phyloP scores from a whole-genome alignment of 1,139 yeast species.

The Geotrichum candidum region DNA sequence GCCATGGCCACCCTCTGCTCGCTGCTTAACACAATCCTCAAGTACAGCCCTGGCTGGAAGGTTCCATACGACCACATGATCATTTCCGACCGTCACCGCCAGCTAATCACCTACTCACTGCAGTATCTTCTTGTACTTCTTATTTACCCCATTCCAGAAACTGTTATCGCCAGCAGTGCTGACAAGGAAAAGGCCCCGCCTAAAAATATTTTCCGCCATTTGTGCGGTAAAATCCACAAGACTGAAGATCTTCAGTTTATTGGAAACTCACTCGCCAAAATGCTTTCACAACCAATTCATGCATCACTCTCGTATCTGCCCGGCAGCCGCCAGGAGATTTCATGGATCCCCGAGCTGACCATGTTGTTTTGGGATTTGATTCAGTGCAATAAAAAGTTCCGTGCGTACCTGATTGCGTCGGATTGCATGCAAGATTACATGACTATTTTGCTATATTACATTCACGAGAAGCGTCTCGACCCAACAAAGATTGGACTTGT shows the following conservation, averaged over 20 bases:
- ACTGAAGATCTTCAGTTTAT: slow-evolving; percentile 44
- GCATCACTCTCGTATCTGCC: slow-evolving; percentile 33
- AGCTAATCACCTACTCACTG: slow-evolving; percentile 51
- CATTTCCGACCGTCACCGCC: slow-evolving; percentile 45
- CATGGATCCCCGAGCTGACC: slow-evolving; percentile 43
- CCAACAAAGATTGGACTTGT: slow-evolving; percentile 46
- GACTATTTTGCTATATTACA: slow-evolving; percentile 51
- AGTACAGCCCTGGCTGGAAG: slow-evolving; percentile 39
- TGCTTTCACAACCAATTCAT: slow-evolving; percentile 33
- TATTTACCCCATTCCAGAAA: slow-evolving; percentile 56
- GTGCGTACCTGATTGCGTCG: slow-evolving; percentile 43
- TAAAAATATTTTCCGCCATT: slow-evolving; percentile 32
- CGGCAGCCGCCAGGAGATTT: slow-evolving; percentile 30
- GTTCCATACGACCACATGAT: slow-evolving; percentile 36
- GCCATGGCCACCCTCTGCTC: slow-evolving; percentile 58
- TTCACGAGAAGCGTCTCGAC: slow-evolving; percentile 45
- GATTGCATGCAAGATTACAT: slow-evolving; percentile 50
- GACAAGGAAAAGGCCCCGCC: slow-evolving; percentile 7
- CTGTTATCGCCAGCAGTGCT: background rate
- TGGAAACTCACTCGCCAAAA: slow-evolving; percentile 34
- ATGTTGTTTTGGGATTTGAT: slow-evolving; percentile 70
- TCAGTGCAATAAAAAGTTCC: slow-evolving; percentile 54
- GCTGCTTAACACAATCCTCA: slow-evolving; percentile 50
- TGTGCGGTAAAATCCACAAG: slow-evolving; percentile 35
- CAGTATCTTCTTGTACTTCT: slow-evolving; percentile 60